Evolutionary conservation across 768 basidiomycete genomes (phyloP), one percentile per base, ranked within the genome.

Genomic region (Serendipita sp.): DNA sequence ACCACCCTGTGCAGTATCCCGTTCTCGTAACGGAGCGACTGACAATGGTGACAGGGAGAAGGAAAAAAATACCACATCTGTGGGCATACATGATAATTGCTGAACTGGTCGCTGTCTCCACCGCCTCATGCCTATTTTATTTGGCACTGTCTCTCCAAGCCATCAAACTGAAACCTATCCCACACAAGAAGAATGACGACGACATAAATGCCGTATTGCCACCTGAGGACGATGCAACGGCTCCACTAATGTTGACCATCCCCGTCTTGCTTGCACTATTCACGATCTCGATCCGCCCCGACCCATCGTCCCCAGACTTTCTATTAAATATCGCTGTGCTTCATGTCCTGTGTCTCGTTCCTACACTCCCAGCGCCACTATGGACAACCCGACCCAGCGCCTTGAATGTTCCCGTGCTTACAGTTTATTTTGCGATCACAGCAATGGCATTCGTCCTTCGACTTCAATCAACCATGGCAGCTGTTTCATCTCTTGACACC

Each of bases 81-180:
- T 85, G 83, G 83, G 83, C 81, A 1, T 87, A 85, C 73, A 85
- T 87, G 83, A 74, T 88, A 41, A 77, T 89, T 7, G 86, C 85
- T 3, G 85, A 88, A 72, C 68, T 87, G 24, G 85, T 89, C 64
- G 85, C 86, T 37, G 82, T 88, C 53, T 82, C 81, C 10, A 82
- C 86, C 44, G 82, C 84, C 5, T 80, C 81, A 0, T 81, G 82
- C 64, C 75, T 89, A 18, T 87, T 86, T 73, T 81, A 81, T 68
- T 71, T 82, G 3, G 80, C 83, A 8, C 64, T 74, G 76, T 0
- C 70, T 75, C n/a, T 67, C 74, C 8, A 68, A 70, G 24, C 64
- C 53, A 13, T 34, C 44, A 16, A 45, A 44, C 2, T 18, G 54
- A n/a, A 48, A 24, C 45, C n/a, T 53, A 38, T 18, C 8, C 60